Conservation (phyloP, 2,329 filamentous ascomycete genomes). For the Emergomyces africanus region DNA sequence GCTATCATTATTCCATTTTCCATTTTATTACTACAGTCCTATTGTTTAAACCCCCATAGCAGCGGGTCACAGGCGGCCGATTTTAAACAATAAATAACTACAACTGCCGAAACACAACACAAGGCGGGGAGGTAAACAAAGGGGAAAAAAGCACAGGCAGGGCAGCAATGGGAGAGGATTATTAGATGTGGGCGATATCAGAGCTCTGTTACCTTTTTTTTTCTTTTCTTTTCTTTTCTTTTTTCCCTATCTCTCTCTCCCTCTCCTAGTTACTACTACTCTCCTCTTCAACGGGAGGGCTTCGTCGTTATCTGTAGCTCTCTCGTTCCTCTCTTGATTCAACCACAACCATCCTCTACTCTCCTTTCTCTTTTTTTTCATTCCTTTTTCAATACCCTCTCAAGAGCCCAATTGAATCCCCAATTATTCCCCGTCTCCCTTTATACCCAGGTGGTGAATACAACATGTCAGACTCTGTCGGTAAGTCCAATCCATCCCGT, state of each 20-base stretch:
- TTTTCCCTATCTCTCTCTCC: not conserved
- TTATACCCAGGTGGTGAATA: constrained; percentile 3
- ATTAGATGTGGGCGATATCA: not conserved
- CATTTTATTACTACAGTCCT: not conserved
- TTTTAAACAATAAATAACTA: not conserved
- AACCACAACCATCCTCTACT: not conserved
- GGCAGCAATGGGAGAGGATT: not conserved
- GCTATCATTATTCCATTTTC: not conserved
- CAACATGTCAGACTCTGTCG: constrained; percentile 36
- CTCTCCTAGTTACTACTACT: too few species aligned
- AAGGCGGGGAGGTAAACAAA: too few species aligned
- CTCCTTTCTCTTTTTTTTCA: not conserved
- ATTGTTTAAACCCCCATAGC: not conserved
- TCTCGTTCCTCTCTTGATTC: not conserved
- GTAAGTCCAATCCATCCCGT: constrained; percentile 20
- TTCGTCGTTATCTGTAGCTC: not conserved
- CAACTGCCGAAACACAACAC: not conserved
- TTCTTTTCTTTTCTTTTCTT: not conserved
- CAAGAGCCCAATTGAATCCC: not conserved
- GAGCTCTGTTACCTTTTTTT: not conserved
- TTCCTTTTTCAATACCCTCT: too few species aligned
- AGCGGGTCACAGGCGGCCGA: not conserved
- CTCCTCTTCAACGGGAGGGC: too few species aligned
- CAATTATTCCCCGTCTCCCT: not conserved
- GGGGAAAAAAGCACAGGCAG: not conserved